These are phyloP conservation scores for Aspergillus sp. DNA, from an alignment of 2,329 filamentous ascomycete genomes.

Conservation along the genomic window DNA sequence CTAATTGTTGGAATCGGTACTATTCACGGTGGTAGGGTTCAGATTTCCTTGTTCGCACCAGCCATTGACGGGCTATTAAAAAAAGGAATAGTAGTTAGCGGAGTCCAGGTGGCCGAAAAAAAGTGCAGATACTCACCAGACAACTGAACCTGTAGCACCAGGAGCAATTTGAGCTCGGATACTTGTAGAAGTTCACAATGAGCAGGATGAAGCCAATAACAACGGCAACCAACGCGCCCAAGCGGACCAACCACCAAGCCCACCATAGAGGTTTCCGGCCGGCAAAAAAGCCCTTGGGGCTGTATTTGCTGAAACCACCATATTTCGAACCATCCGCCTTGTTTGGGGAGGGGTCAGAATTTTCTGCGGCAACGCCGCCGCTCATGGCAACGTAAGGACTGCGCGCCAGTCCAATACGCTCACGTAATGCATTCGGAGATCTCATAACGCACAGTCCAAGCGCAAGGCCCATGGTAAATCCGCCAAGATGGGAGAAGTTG, in stretches of 20 bases:
- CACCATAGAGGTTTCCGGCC: constrained; percentile 93
- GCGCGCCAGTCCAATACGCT: constrained; percentile 68
- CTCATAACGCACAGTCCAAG: constrained; percentile 85
- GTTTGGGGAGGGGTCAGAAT: constrained; percentile 31
- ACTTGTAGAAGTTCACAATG: constrained; percentile 86
- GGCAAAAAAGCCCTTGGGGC: constrained; percentile 73
- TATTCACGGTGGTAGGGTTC: background rate
- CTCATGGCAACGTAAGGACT: constrained; percentile 71
- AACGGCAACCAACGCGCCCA: constrained; percentile 73
- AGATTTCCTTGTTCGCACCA: constrained; percentile 45
- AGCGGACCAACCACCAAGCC: constrained; percentile 91
- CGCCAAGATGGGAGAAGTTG: constrained; percentile 97
- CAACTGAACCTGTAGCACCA: constrained; percentile 98
- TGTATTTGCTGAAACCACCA: constrained; percentile 8
- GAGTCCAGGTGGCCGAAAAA: background rate
- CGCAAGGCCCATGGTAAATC: constrained; percentile 87
- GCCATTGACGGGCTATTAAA: constrained; percentile 41
- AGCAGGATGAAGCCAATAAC: constrained; percentile 83
- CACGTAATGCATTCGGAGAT: constrained; percentile 77
- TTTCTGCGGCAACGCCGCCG: constrained; percentile 40
- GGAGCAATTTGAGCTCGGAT: constrained; percentile 65
- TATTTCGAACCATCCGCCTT: constrained; percentile 46
- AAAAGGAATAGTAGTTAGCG: constrained; percentile 14
- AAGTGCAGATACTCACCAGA: constrained; percentile 63
- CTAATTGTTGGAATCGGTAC: background rate